Evolutionary conservation across 805 yeast species (phyloP).

Genomic region (Diddensiella caesifluorescens): DNA sequence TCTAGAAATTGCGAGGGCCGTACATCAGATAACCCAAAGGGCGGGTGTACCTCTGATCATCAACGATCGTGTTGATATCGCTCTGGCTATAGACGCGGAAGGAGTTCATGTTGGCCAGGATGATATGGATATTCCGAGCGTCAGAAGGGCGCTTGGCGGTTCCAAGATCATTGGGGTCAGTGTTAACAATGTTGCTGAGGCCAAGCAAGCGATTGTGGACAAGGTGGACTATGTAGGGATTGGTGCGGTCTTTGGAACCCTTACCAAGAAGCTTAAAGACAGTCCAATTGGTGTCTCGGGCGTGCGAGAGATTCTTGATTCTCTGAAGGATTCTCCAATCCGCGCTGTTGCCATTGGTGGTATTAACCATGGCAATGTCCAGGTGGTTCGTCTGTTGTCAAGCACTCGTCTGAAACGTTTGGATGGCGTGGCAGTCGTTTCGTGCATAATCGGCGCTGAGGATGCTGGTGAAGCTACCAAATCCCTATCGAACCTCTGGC

Average conservation of each 20-base stretch:
- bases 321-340: constrained; percentile 34
- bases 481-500: constrained; percentile 29
- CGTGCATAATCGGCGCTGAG: constrained; percentile 67
- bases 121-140: constrained; percentile 62
- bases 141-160: constrained; percentile 57
- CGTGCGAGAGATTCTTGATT: constrained; percentile 45
- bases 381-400: constrained; percentile 50
- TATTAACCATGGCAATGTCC: constrained; percentile 56
- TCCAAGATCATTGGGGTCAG: constrained; percentile 77
- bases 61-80: constrained; percentile 84
- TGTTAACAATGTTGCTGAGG: constrained; percentile 56
- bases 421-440: constrained; percentile 87
- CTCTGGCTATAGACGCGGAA: constrained; percentile 82
- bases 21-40: constrained; percentile 56
- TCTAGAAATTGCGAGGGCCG: constrained; percentile 51
- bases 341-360: constrained; percentile 80
- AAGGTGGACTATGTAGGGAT: constrained; percentile 78
- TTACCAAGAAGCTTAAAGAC: constrained; percentile 57
- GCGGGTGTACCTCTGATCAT: constrained; percentile 71
- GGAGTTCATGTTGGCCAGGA: constrained; percentile 93
- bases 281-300: constrained; percentile 69
- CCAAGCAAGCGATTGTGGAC: constrained; percentile 43
- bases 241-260: constrained; percentile 71
- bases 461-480: constrained; percentile 51
- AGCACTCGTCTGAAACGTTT: constrained; percentile 41